Base-by-base conservation (phyloP, 192 early-diverging fungal species). In the Coemansia sp. region DNA sequence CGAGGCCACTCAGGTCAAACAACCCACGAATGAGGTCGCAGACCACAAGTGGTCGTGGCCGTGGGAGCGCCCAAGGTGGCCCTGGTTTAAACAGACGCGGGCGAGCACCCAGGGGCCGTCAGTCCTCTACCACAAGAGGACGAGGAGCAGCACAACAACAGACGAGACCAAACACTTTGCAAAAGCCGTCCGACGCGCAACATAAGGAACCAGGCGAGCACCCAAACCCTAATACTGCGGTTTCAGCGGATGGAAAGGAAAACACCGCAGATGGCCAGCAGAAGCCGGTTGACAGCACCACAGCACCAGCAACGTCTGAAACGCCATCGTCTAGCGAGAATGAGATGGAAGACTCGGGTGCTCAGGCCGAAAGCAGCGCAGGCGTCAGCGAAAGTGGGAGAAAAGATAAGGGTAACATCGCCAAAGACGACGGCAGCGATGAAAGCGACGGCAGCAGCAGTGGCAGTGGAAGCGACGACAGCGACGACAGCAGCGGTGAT, bases 21-120 rank as follows among this genome's bases (percentile, higher is more conserved):
- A 52, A 52, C 49, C 49, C 49, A 25, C 49, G 49, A 9, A 25
- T 22, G 25, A 52, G 23, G 49, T 52, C 49, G 49, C 49, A 52
- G 9, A 25, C 1, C 49, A 25, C 49, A 2, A 52, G 23, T 25
- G 22, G 7, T 9, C 49, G 49, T 52, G 49, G 22, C 9, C 49
- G 49, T 25, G 22, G 49, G 20, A 6, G 49, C 9, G 23, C 9
- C 22, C 49, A 25, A 25, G 9, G 22, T 25, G 49, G 5, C 9
- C 6, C 23, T 11, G 22, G 19, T 10, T 25, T 13, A 0, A 52
- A 7, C 22, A 52, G 20, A 7, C 20, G 49, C 49, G 49, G 49
- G 7, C 6, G 22, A 7, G 2, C 7, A 11, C 22, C 9, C 23
- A 52, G 23, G 13, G 13, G 9, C 8, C 8, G 2, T 9, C 22